Base-by-base conservation (phyloP, 345 rosid genomes). In the Stellera chamaejasme region DNA sequence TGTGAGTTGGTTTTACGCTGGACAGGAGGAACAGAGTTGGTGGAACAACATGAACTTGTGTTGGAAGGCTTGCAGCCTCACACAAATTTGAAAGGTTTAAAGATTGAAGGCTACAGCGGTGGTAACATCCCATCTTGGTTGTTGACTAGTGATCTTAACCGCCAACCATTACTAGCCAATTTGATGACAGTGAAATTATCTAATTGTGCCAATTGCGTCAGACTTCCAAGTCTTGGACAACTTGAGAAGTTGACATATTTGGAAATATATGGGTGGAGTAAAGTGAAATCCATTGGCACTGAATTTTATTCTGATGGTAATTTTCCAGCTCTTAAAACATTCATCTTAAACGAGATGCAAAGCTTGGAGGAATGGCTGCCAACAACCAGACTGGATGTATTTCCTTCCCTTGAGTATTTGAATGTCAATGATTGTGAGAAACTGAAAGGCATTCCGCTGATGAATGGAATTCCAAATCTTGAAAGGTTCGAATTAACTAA, bases 21-120 rank as follows among this genome's bases (percentile, higher is more conserved):
- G 23, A 19, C n/a, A 10, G 56, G 56, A 50, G 27, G 10, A 49
- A 25, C 27, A 49, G 28, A 50, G 41, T 59, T 15, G 47, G 47
- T 7, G 41, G 1, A 49, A 2, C 7, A 59, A 36, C 2, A 9
- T 4, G 47, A 39, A 11, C 28, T 12, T 3, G 45, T 48, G 23
- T 59, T 41, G 36, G 2, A 1, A 39, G 41, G 25, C 13, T 59
- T 12, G 54, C 54, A 36, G 10, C 10, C n/a, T 59, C 50, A 10
- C n/a, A 9, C 4, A 16, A 59, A 59, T 44, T 36, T 11, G n/a
- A 8, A 49, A 48, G 46, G 43, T 7, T 53, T 53, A n/a, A n/a
- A n/a, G n/a, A n/a, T n/a, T n/a, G n/a, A n/a, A n/a, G n/a, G n/a
- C n/a, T n/a, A n/a, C n/a, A 2, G 11, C 19, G 6, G 1, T 56